Evolutionary conservation across 1,139 yeast genomes (phyloP).

Genomic region (Saccharomyces hybrid): DNA sequence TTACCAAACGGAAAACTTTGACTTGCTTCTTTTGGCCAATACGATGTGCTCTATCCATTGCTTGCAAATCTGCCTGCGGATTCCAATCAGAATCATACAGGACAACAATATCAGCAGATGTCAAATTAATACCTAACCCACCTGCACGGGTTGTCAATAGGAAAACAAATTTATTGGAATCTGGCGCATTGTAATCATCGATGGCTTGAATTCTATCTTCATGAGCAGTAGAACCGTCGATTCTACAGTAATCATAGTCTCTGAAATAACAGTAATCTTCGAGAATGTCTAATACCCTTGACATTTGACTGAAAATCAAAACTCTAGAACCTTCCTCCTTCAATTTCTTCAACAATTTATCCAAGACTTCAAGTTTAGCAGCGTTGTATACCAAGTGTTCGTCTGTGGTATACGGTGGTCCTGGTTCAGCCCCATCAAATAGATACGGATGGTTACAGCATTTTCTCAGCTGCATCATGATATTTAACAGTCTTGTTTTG

Average conservation of each 20-base stretch:
- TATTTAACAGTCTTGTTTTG: constrained; percentile 79
- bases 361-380: constrained; percentile 85
- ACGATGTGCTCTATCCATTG: constrained; percentile 98
- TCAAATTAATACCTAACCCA: constrained; percentile 90
- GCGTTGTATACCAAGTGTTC: constrained; percentile 84
- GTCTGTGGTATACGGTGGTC: constrained; percentile 96
- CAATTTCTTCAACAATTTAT: constrained; percentile 67
- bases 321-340: constrained; percentile 80
- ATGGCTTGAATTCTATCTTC: constrained; percentile 89
- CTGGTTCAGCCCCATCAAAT: constrained; percentile 98
- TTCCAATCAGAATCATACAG: constrained; percentile 96
- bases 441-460: constrained; percentile 96
- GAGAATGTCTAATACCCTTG: constrained; percentile 78
- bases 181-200: constrained; percentile 82
- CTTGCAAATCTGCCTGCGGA: constrained; percentile 97
- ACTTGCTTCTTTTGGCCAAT: constrained; percentile 97
- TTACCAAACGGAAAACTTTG: constrained; percentile 80
- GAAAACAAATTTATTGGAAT: constrained; percentile 75
- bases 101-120: constrained; percentile 86
- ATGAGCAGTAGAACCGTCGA: constrained; percentile 91
- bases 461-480: constrained; percentile 93
- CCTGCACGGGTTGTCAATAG: constrained; percentile 96
- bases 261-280: constrained; percentile 89
- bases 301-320: constrained; percentile 90
- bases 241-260: constrained; percentile 80